Base-by-base conservation (phyloP, 169 alveolate species). In the Plasmodium relictum region DNA sequence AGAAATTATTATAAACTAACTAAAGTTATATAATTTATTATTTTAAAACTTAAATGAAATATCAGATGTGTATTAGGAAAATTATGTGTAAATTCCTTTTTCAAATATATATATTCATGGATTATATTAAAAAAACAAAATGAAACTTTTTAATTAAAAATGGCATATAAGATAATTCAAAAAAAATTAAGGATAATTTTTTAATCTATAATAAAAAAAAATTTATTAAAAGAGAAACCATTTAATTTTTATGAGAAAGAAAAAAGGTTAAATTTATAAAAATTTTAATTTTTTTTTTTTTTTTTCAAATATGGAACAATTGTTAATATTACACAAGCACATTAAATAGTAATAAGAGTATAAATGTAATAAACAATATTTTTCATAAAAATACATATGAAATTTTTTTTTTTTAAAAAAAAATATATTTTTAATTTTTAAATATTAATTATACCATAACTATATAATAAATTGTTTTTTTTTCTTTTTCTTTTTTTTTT, bases 11-110 rank as follows among this genome's bases (percentile, higher is more conserved):
- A 31, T 2, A 31, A 31, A 31, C 6, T 2, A 2, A 31, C 3
- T 31, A 31, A 31, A 2, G 39, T 31, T 31, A 1, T 31, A 31
- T 31, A 31, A 31, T 31, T 31, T 31, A 31, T 31, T 31, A 31
- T 31, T 31, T 31, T 31, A 31, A 31, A 31, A 31, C 39, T 31
- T n/a, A 31, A 2, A 31, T 2, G 66, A 56, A 18, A 56, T 56
- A 31, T 56, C 26, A 56, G 20, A 14, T 14, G 31, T 56, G 66
- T 56, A 18, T 56, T 56, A 14, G 66, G 66, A 56, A 56, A 56
- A 56, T 56, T 14, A 56, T 16, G 66, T 56, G 66, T 56, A 56
- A 56, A 0, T 18, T 14, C 26, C 9, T 22, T 7, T 4, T 54
- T 4, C n/a, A 9, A 4, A 14, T 0, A 14, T 16, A 18, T 18